phyloP scores from a whole-genome alignment of 768 basidiomycete species.

The Rhodotorula diobovata region DNA sequence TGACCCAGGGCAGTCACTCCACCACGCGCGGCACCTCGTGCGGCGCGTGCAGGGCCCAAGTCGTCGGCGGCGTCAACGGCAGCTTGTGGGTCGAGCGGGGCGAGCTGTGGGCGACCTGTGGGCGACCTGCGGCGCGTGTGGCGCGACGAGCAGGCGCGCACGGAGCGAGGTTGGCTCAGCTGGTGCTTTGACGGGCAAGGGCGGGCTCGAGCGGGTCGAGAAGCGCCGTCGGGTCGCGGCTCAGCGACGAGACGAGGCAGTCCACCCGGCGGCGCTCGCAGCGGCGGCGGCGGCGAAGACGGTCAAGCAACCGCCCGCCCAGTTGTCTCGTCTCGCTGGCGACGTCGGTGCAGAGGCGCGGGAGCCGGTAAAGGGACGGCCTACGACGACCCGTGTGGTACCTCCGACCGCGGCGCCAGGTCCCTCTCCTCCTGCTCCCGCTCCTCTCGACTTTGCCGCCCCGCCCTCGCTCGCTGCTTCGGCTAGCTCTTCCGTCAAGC shows the following conservation, averaged over 20 bases:
- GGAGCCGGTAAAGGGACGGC: too few relatives aligned
- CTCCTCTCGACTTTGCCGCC: too few relatives aligned
- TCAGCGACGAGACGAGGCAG: neutral
- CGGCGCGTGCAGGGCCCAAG: conserved; percentile 1
- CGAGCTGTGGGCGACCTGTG: conserved; percentile 17
- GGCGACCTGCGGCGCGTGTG: conserved; percentile 13
- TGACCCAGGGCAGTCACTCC: neutral
- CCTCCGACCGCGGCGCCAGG: too few relatives aligned
- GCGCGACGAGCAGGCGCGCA: neutral
- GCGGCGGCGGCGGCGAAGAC: neutral
- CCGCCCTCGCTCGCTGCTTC: too few relatives aligned
- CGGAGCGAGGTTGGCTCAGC: rapidly evolving
- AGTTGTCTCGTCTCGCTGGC: too few relatives aligned
- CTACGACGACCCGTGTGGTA: too few relatives aligned
- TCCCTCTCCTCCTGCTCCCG: too few relatives aligned
- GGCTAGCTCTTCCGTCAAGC: too few relatives aligned
- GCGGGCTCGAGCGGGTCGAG: conserved; percentile 5
- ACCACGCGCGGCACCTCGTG: neutral
- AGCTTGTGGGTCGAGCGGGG: conserved; percentile 1
- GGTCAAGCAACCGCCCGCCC: neutral
- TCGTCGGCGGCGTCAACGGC: conserved; percentile 15
- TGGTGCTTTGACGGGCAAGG: neutral
- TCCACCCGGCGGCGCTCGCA: conserved; percentile 7
- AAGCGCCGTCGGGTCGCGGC: conserved; percentile 3
- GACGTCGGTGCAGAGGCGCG: neutral